These are phyloP conservation scores for Sarcomyxa edulis DNA, from an alignment of 768 basidiomycete species.

Conservation along the genomic window DNA sequence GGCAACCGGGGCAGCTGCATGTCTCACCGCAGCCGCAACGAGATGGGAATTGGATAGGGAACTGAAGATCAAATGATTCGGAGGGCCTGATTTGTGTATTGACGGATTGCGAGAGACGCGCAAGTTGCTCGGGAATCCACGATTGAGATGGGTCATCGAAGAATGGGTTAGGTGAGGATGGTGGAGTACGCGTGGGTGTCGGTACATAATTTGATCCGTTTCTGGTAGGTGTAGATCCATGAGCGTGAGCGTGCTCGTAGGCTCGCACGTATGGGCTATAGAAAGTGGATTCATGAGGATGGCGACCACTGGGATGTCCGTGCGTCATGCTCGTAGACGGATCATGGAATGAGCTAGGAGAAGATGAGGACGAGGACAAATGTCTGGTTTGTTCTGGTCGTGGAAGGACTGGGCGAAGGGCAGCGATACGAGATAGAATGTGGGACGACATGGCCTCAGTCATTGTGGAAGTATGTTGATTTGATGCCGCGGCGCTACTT, in stretches of 20 bases:
- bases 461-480: too few relatives aligned
- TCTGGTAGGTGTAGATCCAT: too few relatives aligned
- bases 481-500: too few relatives aligned
- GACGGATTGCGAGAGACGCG: too few relatives aligned
- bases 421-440: constrained; percentile 56
- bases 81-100: too few relatives aligned
- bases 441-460: constrained; percentile 36
- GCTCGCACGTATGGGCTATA: constrained; percentile 70
- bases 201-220: too few relatives aligned
- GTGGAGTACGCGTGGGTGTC: constrained; percentile 17
- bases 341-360: too few relatives aligned
- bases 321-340: constrained; percentile 40
- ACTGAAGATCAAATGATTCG: too few relatives aligned
- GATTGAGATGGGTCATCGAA: constrained; percentile 13
- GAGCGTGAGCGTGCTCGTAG: constrained; percentile 45
- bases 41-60: constrained; percentile 38
- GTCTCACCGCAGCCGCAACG: constrained; percentile 58
- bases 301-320: constrained; percentile 33
- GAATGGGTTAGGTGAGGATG: constrained; percentile 18
- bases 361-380: too few relatives aligned
- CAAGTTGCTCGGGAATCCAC: too few relatives aligned
- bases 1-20: constrained; percentile 63
- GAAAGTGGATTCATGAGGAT: constrained; percentile 42
- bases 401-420: constrained; percentile 67
- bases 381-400: constrained; percentile 37